Conservation (phyloP, 768 basidiomycete species). For the Suillus spraguei region DNA sequence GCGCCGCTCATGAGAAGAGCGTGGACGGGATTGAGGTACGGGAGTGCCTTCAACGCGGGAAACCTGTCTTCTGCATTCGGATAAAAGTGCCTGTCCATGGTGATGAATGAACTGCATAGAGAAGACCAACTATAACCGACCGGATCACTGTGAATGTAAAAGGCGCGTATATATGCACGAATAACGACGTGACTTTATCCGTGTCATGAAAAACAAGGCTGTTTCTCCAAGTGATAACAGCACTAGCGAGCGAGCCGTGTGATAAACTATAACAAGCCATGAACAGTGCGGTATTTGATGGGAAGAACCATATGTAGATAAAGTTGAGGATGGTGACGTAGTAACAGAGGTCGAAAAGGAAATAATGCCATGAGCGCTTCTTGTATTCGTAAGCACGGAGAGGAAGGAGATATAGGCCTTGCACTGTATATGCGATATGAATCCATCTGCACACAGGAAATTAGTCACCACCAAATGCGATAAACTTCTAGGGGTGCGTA, state of each 20-base stretch:
- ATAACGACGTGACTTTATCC: conserved; percentile 95
- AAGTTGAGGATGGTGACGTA: conserved; percentile 92
- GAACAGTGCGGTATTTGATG: conserved; percentile 75
- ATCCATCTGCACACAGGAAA: conserved; percentile 62
- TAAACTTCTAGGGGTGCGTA: conserved; percentile 42
- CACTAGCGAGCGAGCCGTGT: conserved; percentile 88
- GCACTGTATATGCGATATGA: conserved; percentile 83
- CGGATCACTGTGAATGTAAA: conserved; percentile 90
- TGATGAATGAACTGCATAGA: not conserved
- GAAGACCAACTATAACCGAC: conserved; percentile 41
- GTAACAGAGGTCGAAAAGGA: conserved; percentile 92
- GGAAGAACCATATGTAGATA: conserved; percentile 89
- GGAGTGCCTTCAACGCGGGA: conserved; percentile 78
- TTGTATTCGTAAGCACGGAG: conserved; percentile 87
- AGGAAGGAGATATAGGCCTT: conserved; percentile 78
- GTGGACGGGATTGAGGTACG: conserved; percentile 65
- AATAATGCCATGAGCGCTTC: conserved; percentile 92
- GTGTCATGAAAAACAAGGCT: conserved; percentile 97
- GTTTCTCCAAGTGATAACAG: conserved; percentile 98
- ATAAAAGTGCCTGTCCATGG: conserved; percentile 75
- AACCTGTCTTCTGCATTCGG: conserved; percentile 78
- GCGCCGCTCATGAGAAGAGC: conserved; percentile 80
- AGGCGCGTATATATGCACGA: conserved; percentile 93
- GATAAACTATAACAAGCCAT: conserved; percentile 92
- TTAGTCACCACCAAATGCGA: conserved; percentile 11